A percentile compares a stretch with the other conserved stretches of the same genome.
These are phyloP conservation scores for Pholiota adiposa DNA, from an alignment of 1,284 basidiomycete species.

Conservation along the genomic window DNA sequence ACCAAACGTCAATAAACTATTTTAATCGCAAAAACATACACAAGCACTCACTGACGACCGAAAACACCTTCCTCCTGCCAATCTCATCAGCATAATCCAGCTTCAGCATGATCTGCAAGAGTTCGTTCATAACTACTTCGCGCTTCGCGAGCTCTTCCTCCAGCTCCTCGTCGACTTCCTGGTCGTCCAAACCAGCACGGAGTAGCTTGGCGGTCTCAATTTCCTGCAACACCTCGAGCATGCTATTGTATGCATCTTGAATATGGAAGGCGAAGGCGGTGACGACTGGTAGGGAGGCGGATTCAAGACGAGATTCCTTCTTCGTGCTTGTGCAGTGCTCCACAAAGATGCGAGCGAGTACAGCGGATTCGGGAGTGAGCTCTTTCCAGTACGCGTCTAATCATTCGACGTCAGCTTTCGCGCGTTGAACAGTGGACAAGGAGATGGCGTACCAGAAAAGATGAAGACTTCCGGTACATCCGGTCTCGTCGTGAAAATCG, in stretches of 20 bases:
- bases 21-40: background rate
- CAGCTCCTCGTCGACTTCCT: slow-evolving; percentile 49
- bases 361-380: slow-evolving; percentile 82
- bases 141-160: slow-evolving; percentile 64
- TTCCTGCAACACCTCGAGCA: slow-evolving; percentile 58
- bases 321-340: slow-evolving; percentile 75
- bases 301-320: slow-evolving; percentile 74
- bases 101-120: slow-evolving; percentile 82
- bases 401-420: background rate
- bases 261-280: slow-evolving; percentile 89
- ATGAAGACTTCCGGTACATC: slow-evolving; percentile 61
- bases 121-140: slow-evolving; percentile 82
- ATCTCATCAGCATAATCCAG: slow-evolving; percentile 96
- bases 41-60: slow-evolving; percentile 72
- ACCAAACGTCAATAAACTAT: slow-evolving; percentile 1
- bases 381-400: slow-evolving; percentile 78
- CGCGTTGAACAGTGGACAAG: background rate
- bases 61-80: slow-evolving; percentile 91
- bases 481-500: slow-evolving; percentile 46
- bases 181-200: slow-evolving; percentile 40
- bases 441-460: slow-evolving; percentile 65
- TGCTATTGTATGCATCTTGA: slow-evolving; percentile 78
- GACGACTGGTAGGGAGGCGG: slow-evolving; percentile 80
- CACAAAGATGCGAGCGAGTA: slow-evolving; percentile 86
- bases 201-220: slow-evolving; percentile 43